These are phyloP conservation scores for Colletotrichum nymphaeae DNA, from an alignment of 2,329 filamentous ascomycete genomes.

Conservation along the genomic window DNA sequence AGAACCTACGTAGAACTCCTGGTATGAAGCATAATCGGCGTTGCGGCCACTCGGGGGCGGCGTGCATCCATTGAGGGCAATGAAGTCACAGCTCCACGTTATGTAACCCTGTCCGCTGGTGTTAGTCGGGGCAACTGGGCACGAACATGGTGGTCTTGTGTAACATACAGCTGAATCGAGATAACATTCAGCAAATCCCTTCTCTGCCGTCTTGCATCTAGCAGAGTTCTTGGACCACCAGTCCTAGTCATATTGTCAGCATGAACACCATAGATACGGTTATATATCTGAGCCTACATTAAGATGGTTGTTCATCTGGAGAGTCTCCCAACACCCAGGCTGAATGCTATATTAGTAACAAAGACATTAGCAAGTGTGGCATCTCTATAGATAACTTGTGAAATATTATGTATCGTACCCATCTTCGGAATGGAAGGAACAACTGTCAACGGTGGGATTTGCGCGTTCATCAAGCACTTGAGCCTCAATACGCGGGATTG, in stretches of 20 bases:
- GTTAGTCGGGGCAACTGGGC: not conserved
- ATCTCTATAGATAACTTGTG: not conserved
- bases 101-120: slow-evolving; percentile 3
- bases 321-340: not conserved
- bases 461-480: not conserved
- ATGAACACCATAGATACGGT: not conserved
- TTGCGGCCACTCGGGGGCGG: slow-evolving; percentile 19
- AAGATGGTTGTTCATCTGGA: not conserved
- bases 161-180: slow-evolving; percentile 11
- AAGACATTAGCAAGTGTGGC: not conserved
- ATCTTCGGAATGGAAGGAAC: not conserved
- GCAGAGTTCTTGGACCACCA: slow-evolving; percentile 21
- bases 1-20: slow-evolving; percentile 17
- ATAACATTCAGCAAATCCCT: slow-evolving; percentile 18
- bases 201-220: not conserved
- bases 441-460: not conserved
- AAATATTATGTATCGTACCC: not conserved
- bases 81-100: slow-evolving; percentile 21
- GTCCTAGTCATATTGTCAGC: not conserved
- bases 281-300: not conserved
- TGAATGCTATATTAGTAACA: not conserved
- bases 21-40: not conserved
- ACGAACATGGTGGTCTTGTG: too few species aligned
- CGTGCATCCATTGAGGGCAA: slow-evolving; percentile 6
- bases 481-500: not conserved